Base-by-base conservation (phyloP, 176 grass and related monocot species). In the Oryza meridionalis region DNA sequence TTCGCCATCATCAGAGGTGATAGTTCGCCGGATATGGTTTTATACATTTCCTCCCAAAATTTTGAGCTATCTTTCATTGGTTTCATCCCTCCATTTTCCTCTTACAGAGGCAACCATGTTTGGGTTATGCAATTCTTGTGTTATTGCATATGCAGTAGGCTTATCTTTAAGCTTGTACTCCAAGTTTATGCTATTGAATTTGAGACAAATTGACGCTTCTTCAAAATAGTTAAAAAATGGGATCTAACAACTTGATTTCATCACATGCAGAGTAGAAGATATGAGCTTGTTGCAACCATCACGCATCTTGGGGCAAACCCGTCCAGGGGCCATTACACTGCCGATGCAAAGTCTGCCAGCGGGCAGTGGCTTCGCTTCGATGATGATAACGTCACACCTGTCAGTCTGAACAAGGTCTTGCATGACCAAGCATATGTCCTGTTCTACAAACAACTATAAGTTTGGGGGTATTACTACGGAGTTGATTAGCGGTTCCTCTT, bases 281-380 rank as follows among this genome's bases (percentile, higher is more conserved):
- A 96, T 31, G 96, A 96, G 83, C 93, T 98, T 4, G 96, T 96
- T 72, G 87, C 93, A 43, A 94, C 93, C 12, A 84, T 98, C 76
- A 98, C 93, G 4, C 96, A 98, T 85, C 96, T 92, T 45, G 96
- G 93, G 16, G 86, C 78, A 11, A 91, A 88, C 37, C 93, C 93
- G 0, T 93, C 76, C 11, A 92, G 83, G 72, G 96, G 96, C 29
- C 96, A 98, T 53, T 98, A 95, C 47, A 98, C 91, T 21, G 85
- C 96, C 70, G 87, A 94, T 81, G 83, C 91, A 9, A 98, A 85
- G 77, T 77, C 87, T 87, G 82, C 81, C 13, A 76, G 63, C 7
- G 84, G 89, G 33, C 85, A 87, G 62, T 98, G 96, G 96, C 87
- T 98, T 73, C 89, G 71, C 15, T 98, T 92, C 3, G 93, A 98